These are phyloP conservation scores for Botrytis fabae DNA, from an alignment of 2,329 filamentous ascomycete species.

Conservation along the genomic window DNA sequence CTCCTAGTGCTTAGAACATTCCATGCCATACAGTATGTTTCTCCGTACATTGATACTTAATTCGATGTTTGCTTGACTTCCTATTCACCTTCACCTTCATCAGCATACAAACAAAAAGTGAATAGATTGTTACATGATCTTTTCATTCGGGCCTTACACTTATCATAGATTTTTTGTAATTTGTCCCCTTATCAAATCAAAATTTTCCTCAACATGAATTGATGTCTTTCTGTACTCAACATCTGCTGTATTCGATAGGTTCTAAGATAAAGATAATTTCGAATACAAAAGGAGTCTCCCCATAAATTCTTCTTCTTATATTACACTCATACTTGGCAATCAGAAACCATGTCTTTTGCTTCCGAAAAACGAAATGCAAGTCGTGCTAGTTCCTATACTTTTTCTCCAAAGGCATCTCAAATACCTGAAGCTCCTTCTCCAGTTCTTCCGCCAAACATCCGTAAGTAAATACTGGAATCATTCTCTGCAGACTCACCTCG, in stretches of 20 bases:
- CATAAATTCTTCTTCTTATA: background rate
- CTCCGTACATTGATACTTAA: background rate
- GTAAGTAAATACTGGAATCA: background rate
- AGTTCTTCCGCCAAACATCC: conserved; percentile 8
- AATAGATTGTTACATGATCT: background rate
- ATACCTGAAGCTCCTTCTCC: conserved; percentile 11
- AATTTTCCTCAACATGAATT: background rate
- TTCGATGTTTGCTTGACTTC: background rate
- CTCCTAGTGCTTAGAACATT: background rate
- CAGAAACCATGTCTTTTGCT: conserved; percentile 4
- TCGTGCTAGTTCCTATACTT: conserved; percentile 11
- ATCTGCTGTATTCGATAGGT: background rate
- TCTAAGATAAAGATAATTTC: background rate
- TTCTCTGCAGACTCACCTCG: too few species aligned
- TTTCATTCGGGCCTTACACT: background rate
- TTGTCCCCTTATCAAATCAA: background rate
- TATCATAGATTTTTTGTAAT: background rate
- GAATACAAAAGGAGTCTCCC: background rate
- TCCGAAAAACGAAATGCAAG: conserved; percentile 11
- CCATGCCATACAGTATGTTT: background rate
- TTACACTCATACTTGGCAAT: background rate
- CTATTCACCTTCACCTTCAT: background rate
- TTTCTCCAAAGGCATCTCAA: conserved; percentile 8
- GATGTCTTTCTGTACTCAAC: background rate
- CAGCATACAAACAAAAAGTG: background rate